Evolutionary conservation across 2,329 filamentous ascomycete genomes (phyloP).

Genomic region (Colletotrichum graminicola): DNA sequence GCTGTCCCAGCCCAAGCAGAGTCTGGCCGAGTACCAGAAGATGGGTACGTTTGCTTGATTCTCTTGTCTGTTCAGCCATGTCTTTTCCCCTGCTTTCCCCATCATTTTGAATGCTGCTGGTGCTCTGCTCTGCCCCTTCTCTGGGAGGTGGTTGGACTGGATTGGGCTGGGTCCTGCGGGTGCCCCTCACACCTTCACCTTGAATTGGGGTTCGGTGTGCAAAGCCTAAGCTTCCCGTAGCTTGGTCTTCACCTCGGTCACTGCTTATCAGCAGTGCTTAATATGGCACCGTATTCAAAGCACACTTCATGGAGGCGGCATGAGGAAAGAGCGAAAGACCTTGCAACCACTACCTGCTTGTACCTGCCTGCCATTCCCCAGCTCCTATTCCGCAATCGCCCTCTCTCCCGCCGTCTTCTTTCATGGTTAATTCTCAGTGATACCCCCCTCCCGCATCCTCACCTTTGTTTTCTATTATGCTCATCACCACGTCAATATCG

Average conservation of each 20-base stretch:
- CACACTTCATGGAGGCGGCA: not conserved
- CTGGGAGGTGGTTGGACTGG: conserved; percentile 1
- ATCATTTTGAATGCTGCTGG: not conserved
- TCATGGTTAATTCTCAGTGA: not conserved
- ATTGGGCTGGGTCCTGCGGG: conserved; percentile 13
- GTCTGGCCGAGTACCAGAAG: conserved; percentile 91
- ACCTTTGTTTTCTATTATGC: not conserved
- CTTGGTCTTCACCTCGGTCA: conserved; percentile 23
- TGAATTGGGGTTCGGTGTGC: conserved; percentile 15
- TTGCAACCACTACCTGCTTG: conserved; percentile 2
- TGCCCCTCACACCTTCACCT: conserved; percentile 32
- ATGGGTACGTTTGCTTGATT: conserved; percentile 76
- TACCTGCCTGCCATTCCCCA: conserved; percentile 19
- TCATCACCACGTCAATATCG: not conserved
- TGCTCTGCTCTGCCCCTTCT: conserved; percentile 1
- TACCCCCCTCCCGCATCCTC: not conserved
- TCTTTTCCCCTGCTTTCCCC: conserved; percentile 1
- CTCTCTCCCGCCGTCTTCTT: not conserved
- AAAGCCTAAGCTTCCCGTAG: not conserved
- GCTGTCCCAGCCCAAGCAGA: conserved; percentile 97
- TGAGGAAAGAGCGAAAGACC: conserved; percentile 17
- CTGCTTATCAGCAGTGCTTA: not conserved
- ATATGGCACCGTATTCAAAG: conserved; percentile 3
- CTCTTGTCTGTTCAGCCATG: not conserved
- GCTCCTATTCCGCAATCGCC: not conserved